phyloP scores from a whole-genome alignment of 2,329 filamentous ascomycete species.

The Chrysosporium queenslandicum region DNA sequence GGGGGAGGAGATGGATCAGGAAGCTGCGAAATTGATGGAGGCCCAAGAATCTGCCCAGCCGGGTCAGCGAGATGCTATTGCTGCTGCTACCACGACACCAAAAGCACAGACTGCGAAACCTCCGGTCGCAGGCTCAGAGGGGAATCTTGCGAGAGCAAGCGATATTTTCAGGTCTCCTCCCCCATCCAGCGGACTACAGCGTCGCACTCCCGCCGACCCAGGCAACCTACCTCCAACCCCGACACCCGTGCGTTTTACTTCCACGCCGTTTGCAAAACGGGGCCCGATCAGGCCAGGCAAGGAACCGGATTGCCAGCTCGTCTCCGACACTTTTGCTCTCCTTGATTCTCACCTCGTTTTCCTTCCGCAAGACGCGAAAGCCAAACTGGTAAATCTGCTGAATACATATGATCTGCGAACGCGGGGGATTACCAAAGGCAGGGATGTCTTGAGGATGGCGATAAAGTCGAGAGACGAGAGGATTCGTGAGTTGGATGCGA shows the following conservation, averaged over 20 bases:
- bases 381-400: conserved; percentile 38
- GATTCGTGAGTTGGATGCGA: conserved; percentile 55
- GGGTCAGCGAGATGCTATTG: background rate
- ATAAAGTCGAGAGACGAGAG: conserved; percentile 56
- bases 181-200: background rate
- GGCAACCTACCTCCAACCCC: conserved; percentile 3
- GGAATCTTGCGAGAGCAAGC: background rate
- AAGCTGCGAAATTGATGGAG: background rate
- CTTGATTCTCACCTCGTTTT: conserved; percentile 29
- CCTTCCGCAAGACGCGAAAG: conserved; percentile 27
- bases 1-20: conserved; percentile 3
- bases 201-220: background rate
- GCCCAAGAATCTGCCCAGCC: background rate
- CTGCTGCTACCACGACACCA: background rate
- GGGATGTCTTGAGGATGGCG: conserved; percentile 55
- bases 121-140: background rate
- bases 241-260: conserved; percentile 17
- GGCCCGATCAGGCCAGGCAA: background rate
- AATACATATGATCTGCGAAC: conserved; percentile 48
- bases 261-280: conserved; percentile 21
- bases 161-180: background rate
- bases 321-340: conserved; percentile 24
- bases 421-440: conserved; percentile 53
- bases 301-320: conserved; percentile 21
- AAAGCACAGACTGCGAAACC: background rate